Evolutionary conservation across 495 filamentous ascomycete species (phyloP).

Genomic region (Bombardia bombarda): DNA sequence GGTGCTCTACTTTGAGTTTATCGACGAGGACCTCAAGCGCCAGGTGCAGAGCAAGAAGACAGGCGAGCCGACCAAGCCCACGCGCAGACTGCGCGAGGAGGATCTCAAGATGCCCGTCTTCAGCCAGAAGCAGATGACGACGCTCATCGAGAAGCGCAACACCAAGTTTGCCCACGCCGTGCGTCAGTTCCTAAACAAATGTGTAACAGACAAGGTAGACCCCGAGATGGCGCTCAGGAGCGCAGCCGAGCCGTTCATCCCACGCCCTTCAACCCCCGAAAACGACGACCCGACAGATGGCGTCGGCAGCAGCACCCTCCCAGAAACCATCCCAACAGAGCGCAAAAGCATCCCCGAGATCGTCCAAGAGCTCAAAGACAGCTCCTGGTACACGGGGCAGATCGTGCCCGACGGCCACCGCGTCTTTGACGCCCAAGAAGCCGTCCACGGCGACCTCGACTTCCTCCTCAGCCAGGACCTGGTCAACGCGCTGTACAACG

Average conservation of each 20-base stretch:
- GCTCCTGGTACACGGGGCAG: constrained; percentile 83
- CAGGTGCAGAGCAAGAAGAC: constrained; percentile 64
- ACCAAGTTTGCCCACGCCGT: constrained; percentile 74
- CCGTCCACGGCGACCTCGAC: constrained; percentile 75
- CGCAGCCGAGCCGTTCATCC: constrained; percentile 43
- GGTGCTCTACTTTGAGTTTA: constrained; percentile 82
- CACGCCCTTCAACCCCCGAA: constrained; percentile 21
- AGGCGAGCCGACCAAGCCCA: constrained; percentile 59
- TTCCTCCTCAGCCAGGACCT: constrained; percentile 85
- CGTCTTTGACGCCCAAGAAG: constrained; percentile 79
- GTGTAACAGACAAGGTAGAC: constrained; percentile 56
- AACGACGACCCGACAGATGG: constrained; percentile 20
- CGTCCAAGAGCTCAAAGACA: constrained; percentile 69
- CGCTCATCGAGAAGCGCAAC: constrained; percentile 86
- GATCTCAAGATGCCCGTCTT: constrained; percentile 89
- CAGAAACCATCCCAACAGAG: constrained; percentile 69
- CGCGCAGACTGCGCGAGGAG: constrained; percentile 59
- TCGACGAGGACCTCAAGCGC: constrained; percentile 84
- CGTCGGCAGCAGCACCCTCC: constrained; percentile 34
- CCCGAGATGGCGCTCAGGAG: constrained; percentile 56
- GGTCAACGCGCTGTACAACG: constrained; percentile 92
- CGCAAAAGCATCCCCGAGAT: constrained; percentile 80
- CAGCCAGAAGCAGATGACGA: constrained; percentile 86
- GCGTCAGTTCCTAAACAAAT: constrained; percentile 66
- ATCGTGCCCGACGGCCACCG: constrained; percentile 93